Base-by-base conservation (phyloP, 2,329 filamentous ascomycete species). In the Blumeria graminis region DNA sequence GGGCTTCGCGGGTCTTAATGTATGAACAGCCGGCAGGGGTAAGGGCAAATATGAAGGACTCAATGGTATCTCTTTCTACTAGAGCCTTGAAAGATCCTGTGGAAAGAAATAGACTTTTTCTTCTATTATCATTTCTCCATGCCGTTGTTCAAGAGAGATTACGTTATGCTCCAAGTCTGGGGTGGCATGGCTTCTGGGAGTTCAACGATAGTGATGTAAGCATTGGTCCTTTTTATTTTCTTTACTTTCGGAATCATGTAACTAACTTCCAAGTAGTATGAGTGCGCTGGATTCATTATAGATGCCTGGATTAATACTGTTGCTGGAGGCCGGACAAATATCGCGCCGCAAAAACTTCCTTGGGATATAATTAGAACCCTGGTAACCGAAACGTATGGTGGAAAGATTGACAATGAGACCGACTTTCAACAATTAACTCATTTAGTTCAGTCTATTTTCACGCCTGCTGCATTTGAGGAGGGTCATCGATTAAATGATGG, bases 171-270 rank as follows among this genome's bases (percentile, higher is more conserved):
- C 93, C 92, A 0, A 90, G 77, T 57, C 74, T 98, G 56, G 92
- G 92, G 59, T 98, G 92, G 92, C 95, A 94, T 73, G 87, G 88
- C 56, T 94, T 95, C 76, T 98, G 93, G 92, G 93, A 98, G 70
- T 98, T 98, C 70, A 98, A 98, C 67, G 93, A 98, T 69, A 94
- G 89, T 63, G 92, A 98, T 70, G 86, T 93, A 78, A 84, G 86
- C 81, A 16, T 32, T 18, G 14, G 57, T 52, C 56, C 18, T 39
- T 22, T 51, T 14, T 55, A 16, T 6, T 14, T 48, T 11, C 11
- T 48, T 28, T 28, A 22, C 13, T 28, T 8, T 14, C n/a, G 18
- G 13, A 28, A 32, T 11, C 69, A 89, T 63, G 56, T 32, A 4
- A 55, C 69, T 74, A 65, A 71, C 38, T 34, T 54, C 22, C 28